These are phyloP conservation scores for Candida maltosa DNA, from an alignment of 805 yeast genomes.

Conservation along the genomic window DNA sequence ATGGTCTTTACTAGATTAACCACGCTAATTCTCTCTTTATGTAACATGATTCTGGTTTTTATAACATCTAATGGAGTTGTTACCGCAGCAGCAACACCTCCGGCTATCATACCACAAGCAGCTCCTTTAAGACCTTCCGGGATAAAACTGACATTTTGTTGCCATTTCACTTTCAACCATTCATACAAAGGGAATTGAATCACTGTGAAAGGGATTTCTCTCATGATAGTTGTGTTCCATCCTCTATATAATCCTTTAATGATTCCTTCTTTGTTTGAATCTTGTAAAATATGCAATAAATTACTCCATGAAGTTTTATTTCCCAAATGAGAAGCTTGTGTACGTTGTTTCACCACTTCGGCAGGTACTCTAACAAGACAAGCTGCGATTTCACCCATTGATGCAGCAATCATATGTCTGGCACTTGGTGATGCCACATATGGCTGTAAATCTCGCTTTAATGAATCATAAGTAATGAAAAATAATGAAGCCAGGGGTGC, in stretches of 20 bases:
- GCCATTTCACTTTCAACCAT: constrained; percentile 62
- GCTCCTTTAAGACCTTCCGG: constrained; percentile 66
- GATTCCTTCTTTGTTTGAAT: constrained; percentile 74
- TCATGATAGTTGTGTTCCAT: constrained; percentile 85
- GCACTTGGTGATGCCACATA: constrained; percentile 22
- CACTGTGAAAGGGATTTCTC: constrained; percentile 95
- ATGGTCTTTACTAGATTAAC: constrained; percentile 48
- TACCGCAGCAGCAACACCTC: constrained; percentile 76
- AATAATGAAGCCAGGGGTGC: constrained; percentile 67
- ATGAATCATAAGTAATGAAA: constrained; percentile 74
- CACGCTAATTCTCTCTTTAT: constrained; percentile 46
- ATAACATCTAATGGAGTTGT: constrained; percentile 81
- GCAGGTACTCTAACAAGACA: constrained; percentile 95
- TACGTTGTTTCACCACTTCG: constrained; percentile 91
- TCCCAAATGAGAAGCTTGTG: constrained; percentile 55
- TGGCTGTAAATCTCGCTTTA: constrained; percentile 45
- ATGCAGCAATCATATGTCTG: constrained; percentile 85
- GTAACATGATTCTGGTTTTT: constrained; percentile 84
- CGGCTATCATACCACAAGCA: constrained; percentile 76
- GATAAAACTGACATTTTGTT: constrained; percentile 18
- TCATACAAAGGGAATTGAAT: constrained; percentile 96
- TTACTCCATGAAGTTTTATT: constrained; percentile 66
- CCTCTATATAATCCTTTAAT: constrained; percentile 85
- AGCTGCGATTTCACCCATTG: constrained; percentile 89
- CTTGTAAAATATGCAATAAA: constrained; percentile 56